Evolutionary conservation across 2,329 filamentous ascomycete species (phyloP), one percentile per base, ranked within the genome.

Genomic region (Sclerotinia spermophila): DNA sequence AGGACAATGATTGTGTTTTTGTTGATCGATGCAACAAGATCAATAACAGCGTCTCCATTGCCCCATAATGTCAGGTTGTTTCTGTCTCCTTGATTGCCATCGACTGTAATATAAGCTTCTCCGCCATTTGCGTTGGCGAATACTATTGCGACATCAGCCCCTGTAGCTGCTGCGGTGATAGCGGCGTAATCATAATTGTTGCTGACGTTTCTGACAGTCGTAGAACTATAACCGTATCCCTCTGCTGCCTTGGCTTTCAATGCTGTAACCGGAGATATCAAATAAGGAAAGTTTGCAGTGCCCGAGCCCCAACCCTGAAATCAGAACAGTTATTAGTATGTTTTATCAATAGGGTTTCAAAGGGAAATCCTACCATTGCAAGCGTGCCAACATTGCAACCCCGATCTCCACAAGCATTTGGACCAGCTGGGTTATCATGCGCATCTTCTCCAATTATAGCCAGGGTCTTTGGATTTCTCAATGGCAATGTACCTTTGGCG

Each of bases 61-160:
- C 90, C 86, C 95, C 95, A 98, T 0, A 97, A 84, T 0, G 94
- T 97, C 45, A 99, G 84, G 82, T 99, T 97, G 78, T 94, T 96
- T 68, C 95, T 90, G 80, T 98, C 95, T 71, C 96, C 95, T 71
- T 85, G 82, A 79, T 97, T 97, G 68, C 87, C 90, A 72, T 94
- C 94, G 1, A 96, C 87, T 19, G 83, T 86, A 77, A 98, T 93
- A 81, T 88, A 97, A 10, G 91, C 93, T 81, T 98, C 96, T 62
- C 95, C 95, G 2, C 90, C 86, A 79, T 94, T 86, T 19, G 94
- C 89, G 75, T 97, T 97, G 76, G 91, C 94, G 76, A 98, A 98
- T 13, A 97, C 94, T 48, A 98, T 86, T 74, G 94, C 85, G 0
- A 90, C 89, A 64, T 89, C 89, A 33, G 86, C 84, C 75, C 89